Evolutionary conservation across 805 yeast genomes (phyloP), one percentile per base, ranked within the genome.

Genomic region (Cyberlindnera mrakii): DNA sequence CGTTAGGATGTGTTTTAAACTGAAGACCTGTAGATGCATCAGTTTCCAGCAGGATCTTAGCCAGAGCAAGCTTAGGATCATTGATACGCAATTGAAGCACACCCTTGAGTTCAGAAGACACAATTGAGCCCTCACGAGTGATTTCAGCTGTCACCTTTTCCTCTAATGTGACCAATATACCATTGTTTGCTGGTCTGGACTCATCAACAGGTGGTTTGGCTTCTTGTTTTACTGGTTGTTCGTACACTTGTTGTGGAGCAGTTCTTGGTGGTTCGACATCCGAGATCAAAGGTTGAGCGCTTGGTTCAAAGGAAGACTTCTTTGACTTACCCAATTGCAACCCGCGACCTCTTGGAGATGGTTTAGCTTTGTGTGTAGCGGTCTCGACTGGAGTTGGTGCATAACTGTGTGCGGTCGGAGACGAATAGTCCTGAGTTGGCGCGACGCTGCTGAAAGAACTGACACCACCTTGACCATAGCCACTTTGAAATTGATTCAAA

Each of bases 1-100:
- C 95, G 61, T 91, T 90, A 50, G 99, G 99, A 70, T 93, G 96
- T 14, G 98, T 89, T 65, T 90, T 90, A 70, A 77, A 93, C 59
- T 83, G 89, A 37, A 80, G 50, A 68, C 78, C 63, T 32, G 70
- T 63, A 14, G 73, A 65, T 27, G 74, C 73, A 18, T 65, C 70
- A 34, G 80, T 71, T 34, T 68, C 63, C 50, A 90, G 67, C 48
- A 75, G 58, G 46, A 93, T 72, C 59, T 76, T 77, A 43, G 88
- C 76, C 52, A 74, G 75, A 13, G 95, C 80, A 51, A 82, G 71
- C 33, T 72, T 76, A n/a, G 84, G 70, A 56, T 89, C 77, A 62
- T 84, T 89, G 50, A 93, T 80, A 61, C 96, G 82, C 60, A 93
- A 70, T 65, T 88, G 95, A 53, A 91, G 71, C 53, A 85, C 95